Evolutionary conservation across 345 rosid genomes (phyloP).

Genomic region (Rhodamnia argentea): DNA sequence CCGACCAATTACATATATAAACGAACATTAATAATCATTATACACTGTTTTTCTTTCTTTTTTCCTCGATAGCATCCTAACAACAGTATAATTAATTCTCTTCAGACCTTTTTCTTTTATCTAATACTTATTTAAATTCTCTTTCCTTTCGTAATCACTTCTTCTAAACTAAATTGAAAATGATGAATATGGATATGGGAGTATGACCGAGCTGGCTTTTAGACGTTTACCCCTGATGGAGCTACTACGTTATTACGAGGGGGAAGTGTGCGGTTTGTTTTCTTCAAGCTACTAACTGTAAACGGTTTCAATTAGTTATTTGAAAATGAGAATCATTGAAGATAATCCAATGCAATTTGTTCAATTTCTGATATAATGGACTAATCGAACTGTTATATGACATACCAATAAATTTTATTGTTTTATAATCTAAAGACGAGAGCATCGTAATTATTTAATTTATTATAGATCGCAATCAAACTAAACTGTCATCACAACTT

Average conservation of each 20-base stretch:
- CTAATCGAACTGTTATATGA: too few species aligned
- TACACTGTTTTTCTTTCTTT: background rate
- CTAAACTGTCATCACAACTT: background rate
- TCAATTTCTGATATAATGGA: background rate
- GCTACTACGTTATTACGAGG: too few species aligned
- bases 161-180: too few species aligned
- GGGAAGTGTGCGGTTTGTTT: background rate
- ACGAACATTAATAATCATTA: too few species aligned
- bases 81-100: background rate
- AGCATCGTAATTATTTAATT: too few species aligned
- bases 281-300: background rate
- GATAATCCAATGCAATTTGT: background rate
- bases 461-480: background rate
- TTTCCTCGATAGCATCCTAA: background rate
- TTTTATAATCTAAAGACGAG: background rate
- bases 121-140: too few species aligned
- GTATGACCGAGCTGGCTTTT: background rate
- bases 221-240: background rate
- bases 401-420: too few species aligned
- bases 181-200: background rate
- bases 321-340: too few species aligned
- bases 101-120: too few species aligned
- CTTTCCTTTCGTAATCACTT: too few species aligned
- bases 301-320: background rate
- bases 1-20: too few species aligned